A percentile compares a stretch with the other conserved stretches of the same genome.
These are phyloP conservation scores for Pseudocercospora fuligena DNA, from an alignment of 2,329 filamentous ascomycete species.

Conservation along the genomic window DNA sequence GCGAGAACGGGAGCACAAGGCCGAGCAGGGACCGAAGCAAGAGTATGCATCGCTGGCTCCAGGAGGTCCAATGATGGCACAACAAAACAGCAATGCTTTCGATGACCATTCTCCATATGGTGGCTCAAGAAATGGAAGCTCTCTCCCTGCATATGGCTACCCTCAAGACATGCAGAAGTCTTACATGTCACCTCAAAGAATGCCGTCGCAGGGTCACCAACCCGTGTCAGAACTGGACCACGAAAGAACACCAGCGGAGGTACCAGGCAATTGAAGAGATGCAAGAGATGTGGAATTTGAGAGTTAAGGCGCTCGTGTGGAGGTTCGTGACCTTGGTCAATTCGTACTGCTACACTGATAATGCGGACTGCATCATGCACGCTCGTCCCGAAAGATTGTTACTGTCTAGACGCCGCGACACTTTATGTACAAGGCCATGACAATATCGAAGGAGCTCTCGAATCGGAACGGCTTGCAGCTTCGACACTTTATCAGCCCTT, in stretches of 20 bases:
- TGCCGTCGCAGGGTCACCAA: neutral
- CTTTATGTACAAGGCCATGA: no score
- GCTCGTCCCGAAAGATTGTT: neutral
- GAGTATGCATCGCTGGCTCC: neutral
- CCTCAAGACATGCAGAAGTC: neutral
- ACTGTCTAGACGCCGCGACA: no score
- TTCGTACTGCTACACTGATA: neutral
- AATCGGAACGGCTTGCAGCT: no score
- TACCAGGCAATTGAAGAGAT: neutral
- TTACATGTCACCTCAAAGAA: neutral
- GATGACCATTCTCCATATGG: neutral
- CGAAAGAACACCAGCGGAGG: neutral
- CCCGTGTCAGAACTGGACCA: neutral
- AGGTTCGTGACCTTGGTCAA: neutral
- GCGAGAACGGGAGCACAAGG: neutral
- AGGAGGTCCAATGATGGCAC: neutral
- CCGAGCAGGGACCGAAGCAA: neutral
- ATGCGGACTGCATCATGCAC: no score
- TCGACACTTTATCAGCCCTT: no score
- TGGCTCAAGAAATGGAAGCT: neutral
- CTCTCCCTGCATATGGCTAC: neutral
- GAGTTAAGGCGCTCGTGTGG: neutral
- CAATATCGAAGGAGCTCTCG: neutral
- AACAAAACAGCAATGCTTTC: neutral
- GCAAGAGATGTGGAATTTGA: neutral